Base-by-base conservation (phyloP, 495 filamentous ascomycete species). In the Evansstolkia leycettana region DNA sequence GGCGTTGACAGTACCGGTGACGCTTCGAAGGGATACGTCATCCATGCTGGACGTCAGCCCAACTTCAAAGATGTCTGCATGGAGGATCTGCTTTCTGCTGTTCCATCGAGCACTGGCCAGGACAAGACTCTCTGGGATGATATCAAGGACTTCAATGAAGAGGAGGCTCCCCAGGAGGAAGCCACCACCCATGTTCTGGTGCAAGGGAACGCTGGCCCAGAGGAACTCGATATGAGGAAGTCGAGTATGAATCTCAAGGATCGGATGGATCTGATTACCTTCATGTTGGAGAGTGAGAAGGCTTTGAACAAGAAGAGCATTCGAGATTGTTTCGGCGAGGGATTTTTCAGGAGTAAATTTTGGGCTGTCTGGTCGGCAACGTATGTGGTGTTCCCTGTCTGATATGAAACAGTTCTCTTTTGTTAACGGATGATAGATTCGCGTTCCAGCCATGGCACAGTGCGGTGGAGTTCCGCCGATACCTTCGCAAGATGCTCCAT, bases 361-460 rank as follows among this genome's bases (percentile, higher is more conserved):
- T 67, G 62, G 62, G 41, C 50, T 28, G 46, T 52, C 20, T 48
- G 55, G 42, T 39, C 53, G 14, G 59, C 59, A 0, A 65, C 52
- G 56, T 61, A 33, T 16, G 45, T 23, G 19, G 6, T 17, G 15
- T 7, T 13, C 13, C n/a, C 13, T 29, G 28, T 5, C 27, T 40
- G n/a, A n/a, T n/a, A n/a, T n/a, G n/a, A n/a, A n/a, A n/a, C 23
- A 8, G 14, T 13, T 13, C n/a, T 34, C 28, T 16, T 13, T 15
- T n/a, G 31, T 33, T 30, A 39, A 9, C 27, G 9, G 8, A 13
- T 16, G 3, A 14, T 30, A 56, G 49, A 10, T 58, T 58, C 42
- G 55, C 55, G n/a, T 60, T 68, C 42, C 48, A 60, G 37, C 55
- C 58, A 11, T 57, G 52, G 40, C 60, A 68, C 45, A 60, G 55